Evolutionary conservation across 2,329 filamentous ascomycete genomes (phyloP).

Genomic region (Ceratocystis diversiconidia): DNA sequence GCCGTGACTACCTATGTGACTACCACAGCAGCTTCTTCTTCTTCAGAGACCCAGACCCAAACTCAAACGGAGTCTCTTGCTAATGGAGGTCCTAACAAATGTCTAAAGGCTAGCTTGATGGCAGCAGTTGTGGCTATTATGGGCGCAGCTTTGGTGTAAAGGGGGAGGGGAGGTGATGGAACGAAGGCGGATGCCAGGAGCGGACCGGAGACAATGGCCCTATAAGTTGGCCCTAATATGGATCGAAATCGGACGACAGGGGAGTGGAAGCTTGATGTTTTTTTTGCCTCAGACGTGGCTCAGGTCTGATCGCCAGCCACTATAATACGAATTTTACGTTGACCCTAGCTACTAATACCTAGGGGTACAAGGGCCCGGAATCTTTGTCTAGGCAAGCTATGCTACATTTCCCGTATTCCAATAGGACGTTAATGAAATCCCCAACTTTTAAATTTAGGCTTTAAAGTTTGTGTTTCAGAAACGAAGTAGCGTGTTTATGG

Average conservation of each 20-base stretch:
- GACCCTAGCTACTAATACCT: background rate
- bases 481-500: too few species aligned
- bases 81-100: background rate
- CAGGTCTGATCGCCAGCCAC: background rate
- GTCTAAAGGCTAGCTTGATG: background rate
- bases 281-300: background rate
- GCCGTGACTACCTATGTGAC: constrained; percentile 15
- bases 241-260: background rate
- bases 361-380: too few species aligned
- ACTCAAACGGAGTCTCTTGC: background rate
- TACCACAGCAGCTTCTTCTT: constrained; percentile 8
- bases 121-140: constrained; percentile 4
- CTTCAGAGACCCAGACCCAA: background rate
- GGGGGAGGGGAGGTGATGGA: background rate
- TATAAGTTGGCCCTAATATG: background rate
- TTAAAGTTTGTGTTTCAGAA: background rate
- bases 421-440: background rate
- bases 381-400: too few species aligned
- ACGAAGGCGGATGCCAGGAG: background rate
- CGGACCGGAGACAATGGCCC: too few species aligned
- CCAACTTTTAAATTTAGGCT: background rate
- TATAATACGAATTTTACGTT: background rate
- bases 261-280: background rate
- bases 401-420: too few species aligned
- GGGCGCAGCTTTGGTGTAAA: background rate